Conservation (phyloP, 2,329 filamentous ascomycete species). For the Clarireedia monteithiana region DNA sequence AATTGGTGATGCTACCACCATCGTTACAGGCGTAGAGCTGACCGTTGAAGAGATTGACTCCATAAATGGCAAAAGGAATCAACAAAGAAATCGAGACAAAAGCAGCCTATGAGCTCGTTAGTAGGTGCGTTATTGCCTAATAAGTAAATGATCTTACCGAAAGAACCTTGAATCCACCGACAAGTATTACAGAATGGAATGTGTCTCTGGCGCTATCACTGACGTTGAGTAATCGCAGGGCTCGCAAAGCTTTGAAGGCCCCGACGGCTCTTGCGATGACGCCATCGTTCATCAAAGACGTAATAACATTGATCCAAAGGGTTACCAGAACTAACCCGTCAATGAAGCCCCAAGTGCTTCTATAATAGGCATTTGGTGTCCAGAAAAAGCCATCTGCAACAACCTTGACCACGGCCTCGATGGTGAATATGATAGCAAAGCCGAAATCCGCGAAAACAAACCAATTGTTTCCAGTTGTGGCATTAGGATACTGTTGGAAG, state of each 20-base stretch:
- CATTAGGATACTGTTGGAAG: constrained; percentile 46
- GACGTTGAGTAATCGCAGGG: constrained; percentile 84
- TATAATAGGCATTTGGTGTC: constrained; percentile 94
- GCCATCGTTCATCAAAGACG: constrained; percentile 72
- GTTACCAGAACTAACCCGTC: constrained; percentile 87
- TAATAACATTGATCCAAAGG: constrained; percentile 89
- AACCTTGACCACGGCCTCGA: constrained; percentile 85
- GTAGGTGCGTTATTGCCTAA: not conserved
- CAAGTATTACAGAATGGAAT: constrained; percentile 91
- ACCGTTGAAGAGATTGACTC: constrained; percentile 85
- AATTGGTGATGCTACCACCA: constrained; percentile 45
- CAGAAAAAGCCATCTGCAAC: constrained; percentile 93
- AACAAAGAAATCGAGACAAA: constrained; percentile 91
- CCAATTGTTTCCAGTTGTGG: constrained; percentile 67
- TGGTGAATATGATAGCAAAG: constrained; percentile 78
- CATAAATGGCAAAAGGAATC: constrained; percentile 95
- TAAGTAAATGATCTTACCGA: constrained; percentile 21
- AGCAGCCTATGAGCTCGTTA: constrained; percentile 43
- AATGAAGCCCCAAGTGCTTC: constrained; percentile 94
- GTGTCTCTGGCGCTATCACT: constrained; percentile 93
- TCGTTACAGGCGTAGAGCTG: constrained; percentile 78
- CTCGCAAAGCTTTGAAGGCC: constrained; percentile 93
- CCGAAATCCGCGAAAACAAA: constrained; percentile 90
- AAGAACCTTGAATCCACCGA: constrained; percentile 89
- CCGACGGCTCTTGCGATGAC: constrained; percentile 85